Conservation (phyloP, 805 yeast species). For the Saccharomyces paradoxus region DNA sequence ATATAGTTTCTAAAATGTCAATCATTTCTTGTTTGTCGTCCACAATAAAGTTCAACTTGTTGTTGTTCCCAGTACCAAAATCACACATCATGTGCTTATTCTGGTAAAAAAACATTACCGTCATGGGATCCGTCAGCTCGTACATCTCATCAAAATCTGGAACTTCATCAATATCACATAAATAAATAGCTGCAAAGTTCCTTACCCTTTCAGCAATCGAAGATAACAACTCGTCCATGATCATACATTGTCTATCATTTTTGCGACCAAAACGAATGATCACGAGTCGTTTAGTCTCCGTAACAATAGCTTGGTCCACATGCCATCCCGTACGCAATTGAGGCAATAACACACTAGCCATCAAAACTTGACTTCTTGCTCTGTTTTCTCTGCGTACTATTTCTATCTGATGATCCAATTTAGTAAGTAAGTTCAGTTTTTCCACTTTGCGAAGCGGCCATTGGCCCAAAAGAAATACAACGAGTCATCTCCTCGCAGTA, state of each 20-base stretch:
- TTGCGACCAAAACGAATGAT: conserved; percentile 85
- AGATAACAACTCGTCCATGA: conserved; percentile 81
- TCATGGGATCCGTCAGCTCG: conserved; percentile 66
- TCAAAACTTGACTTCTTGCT: conserved; percentile 17
- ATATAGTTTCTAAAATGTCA: conserved; percentile 82
- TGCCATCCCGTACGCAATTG: conserved; percentile 88
- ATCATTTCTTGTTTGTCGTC: conserved; percentile 82
- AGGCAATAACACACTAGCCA: conserved; percentile 80
- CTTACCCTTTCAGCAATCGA: conserved; percentile 73
- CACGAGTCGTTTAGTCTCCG: conserved; percentile 86
- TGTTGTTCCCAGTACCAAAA: conserved; percentile 96
- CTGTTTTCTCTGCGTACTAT: background rate
- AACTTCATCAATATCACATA: conserved; percentile 83
- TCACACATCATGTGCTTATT: conserved; percentile 98
- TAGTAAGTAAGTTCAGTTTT: background rate
- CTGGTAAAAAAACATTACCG: conserved; percentile 86
- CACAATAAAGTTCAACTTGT: conserved; percentile 76
- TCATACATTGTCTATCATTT: conserved; percentile 67
- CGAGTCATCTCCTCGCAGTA: background rate
- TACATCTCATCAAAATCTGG: conserved; percentile 69
- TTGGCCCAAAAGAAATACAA: background rate
- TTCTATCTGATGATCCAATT: background rate
- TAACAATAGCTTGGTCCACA: conserved; percentile 91
- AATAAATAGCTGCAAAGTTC: conserved; percentile 80
- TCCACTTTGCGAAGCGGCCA: background rate